These are phyloP conservation scores for Aspergillus nidulans DNA, from an alignment of 495 filamentous ascomycete species.

Conservation along the genomic window DNA sequence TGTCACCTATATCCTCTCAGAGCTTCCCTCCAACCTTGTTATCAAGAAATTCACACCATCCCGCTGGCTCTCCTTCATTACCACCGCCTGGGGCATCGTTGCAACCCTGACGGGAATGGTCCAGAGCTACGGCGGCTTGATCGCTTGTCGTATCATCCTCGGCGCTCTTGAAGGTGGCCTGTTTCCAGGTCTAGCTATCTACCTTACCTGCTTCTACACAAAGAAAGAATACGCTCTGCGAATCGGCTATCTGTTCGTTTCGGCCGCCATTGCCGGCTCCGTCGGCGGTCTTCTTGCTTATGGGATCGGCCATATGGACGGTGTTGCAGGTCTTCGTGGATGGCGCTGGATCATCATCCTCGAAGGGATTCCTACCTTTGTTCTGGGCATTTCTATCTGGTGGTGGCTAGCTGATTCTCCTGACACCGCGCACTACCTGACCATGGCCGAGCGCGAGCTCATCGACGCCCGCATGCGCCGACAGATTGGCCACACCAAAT, in stretches of 20 bases:
- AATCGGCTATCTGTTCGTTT: constrained; percentile 28
- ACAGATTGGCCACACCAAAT: constrained; percentile 12
- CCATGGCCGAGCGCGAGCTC: constrained; percentile 44
- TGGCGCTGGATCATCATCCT: constrained; percentile 50
- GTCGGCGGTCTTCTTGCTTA: constrained; percentile 45
- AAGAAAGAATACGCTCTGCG: constrained; percentile 43
- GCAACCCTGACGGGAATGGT: constrained; percentile 7
- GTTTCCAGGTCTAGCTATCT: constrained; percentile 60
- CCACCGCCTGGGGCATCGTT: constrained; percentile 8
- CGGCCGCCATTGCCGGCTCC: constrained; percentile 40
- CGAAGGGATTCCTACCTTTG: constrained; percentile 49
- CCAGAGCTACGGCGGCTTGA: neutral
- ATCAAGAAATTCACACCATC: constrained; percentile 11
- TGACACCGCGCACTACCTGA: constrained; percentile 48
- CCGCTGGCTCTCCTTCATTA: constrained; percentile 13
- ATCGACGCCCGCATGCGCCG: constrained; percentile 28
- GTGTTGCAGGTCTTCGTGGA: constrained; percentile 24
- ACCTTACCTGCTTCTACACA: constrained; percentile 48
- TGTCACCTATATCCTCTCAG: constrained; percentile 12
- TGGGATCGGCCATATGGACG: constrained; percentile 42
- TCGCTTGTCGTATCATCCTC: constrained; percentile 40
- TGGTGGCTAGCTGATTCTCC: constrained; percentile 57
- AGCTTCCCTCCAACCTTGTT: constrained; percentile 10
- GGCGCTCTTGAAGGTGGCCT: constrained; percentile 63
- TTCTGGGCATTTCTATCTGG: constrained; percentile 46